Conservation (phyloP, 164 flowering plant genomes). For the Tetrastigma voinierianum region DNA sequence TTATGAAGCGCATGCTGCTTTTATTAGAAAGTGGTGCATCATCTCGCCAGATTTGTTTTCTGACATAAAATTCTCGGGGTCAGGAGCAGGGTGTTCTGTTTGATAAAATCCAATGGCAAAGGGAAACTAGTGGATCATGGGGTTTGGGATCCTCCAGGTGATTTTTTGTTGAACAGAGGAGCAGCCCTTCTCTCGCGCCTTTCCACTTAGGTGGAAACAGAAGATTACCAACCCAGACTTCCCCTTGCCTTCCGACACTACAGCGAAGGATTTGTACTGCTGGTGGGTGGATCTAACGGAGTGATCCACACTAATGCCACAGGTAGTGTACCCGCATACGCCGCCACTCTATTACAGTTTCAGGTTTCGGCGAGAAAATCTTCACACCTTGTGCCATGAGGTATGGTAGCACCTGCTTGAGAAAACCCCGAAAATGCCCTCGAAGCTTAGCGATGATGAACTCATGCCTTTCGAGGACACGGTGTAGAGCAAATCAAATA, state of each 20-base stretch:
- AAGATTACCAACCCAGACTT: conserved; percentile 7
- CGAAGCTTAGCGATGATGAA: conserved; percentile 17
- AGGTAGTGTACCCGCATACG: conserved; percentile 10
- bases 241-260: conserved; percentile 20
- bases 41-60: conserved; percentile 65
- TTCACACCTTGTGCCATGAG: conserved; percentile 16
- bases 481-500: conserved; percentile 14
- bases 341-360: conserved; percentile 12
- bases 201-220: conserved; percentile 13
- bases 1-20: conserved; percentile 82
- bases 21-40: conserved; percentile 79
- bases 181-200: conserved; percentile 28
- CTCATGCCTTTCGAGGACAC: conserved; percentile 19
- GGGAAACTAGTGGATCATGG: conserved; percentile 18
- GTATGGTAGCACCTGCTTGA: conserved; percentile 20
- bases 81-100: conserved; percentile 27
- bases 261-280: conserved; percentile 30
- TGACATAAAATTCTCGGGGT: conserved; percentile 35
- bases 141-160: conserved; percentile 8
- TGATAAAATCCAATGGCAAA: conserved; percentile 21
- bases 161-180: conserved; percentile 20
- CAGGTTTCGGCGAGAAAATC: conserved; percentile 17
- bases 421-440: conserved; percentile 16
- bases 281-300: conserved; percentile 17
- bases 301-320: conserved; percentile 11